Percentiles rank a stretch among this genome's conserved stretches.
Conservation (phyloP, 2,329 filamentous ascomycete species). For the Phyllosticta capitalensis region DNA sequence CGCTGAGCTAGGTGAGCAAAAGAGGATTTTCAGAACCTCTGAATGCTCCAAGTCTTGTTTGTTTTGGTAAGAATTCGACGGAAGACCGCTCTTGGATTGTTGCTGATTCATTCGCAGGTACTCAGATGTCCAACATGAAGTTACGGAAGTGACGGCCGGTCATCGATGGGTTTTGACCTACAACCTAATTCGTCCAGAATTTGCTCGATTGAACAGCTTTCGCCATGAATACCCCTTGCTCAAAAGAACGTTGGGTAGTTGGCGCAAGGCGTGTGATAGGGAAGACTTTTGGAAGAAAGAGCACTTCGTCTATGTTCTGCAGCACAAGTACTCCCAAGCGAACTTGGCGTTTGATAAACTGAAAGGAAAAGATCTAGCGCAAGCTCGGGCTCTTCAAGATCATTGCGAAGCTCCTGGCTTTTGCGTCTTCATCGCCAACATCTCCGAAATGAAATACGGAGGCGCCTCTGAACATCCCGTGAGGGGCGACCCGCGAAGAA, state of each 20-base stretch:
- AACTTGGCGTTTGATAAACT: constrained; percentile 16
- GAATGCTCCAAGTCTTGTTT: neutral
- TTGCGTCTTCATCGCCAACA: constrained; percentile 15
- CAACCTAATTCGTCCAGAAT: constrained; percentile 36
- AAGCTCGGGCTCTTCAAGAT: constrained; percentile 14
- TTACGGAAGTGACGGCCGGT: constrained; percentile 35
- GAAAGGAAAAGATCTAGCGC: constrained; percentile 18
- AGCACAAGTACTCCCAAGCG: constrained; percentile 20
- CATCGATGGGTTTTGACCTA: constrained; percentile 45
- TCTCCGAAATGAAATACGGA: constrained; percentile 14
- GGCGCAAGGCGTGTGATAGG: constrained; percentile 7
- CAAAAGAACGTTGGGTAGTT: constrained; percentile 4
- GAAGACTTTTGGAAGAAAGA: constrained; percentile 8
- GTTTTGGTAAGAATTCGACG: neutral
- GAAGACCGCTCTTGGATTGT: neutral
- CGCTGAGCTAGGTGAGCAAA: constrained; percentile 29
- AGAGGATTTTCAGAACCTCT: constrained; percentile 10
- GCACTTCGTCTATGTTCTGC: constrained; percentile 17
- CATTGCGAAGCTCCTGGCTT: constrained; percentile 15
- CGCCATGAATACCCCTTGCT: constrained; percentile 14
- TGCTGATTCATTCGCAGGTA: constrained; percentile 31
- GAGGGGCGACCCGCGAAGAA: neutral
- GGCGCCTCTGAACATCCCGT: constrained; percentile 7
- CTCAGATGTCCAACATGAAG: constrained; percentile 44
- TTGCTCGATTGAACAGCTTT: neutral